Base-by-base conservation (phyloP, 176 grass and related monocot species). In the Lolium perenne region DNA sequence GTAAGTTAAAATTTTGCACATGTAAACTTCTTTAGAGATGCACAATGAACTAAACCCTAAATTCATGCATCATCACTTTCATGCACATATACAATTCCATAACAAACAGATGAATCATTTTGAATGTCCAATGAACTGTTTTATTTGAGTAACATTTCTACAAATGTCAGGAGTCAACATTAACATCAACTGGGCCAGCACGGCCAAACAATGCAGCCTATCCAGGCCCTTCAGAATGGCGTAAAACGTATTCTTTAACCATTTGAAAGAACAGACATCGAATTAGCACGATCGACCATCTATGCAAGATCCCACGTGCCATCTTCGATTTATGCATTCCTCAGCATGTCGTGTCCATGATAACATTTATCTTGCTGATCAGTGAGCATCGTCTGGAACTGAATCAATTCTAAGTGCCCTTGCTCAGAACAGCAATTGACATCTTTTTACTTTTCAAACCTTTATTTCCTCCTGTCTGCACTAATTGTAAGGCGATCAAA, bases 401-500 rank as follows among this genome's bases (percentile, higher is more conserved):
- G 38, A 86, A 48, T 76, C 71, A 80, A 76, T 74, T 38, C 50
- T 50, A 60, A 12, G 78, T 54, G 17, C 54, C 55, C 55, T 78
- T 26, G 32, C 76, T 45, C 25, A 17, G 26, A 68, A 72, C 51
- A 90, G 81, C 66, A 63, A 69, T 46, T 86, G 77, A 18, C 8
- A 80, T 61, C 50, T 32, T 84, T 84, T 70, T 55, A 71, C 85
- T 80, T 85, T 70, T 80, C 29, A 13, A 32, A 64, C 47, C 48
- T 83, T 89, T 60, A 97, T 90, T 89, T 97, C 85, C 88, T 94
- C 87, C 87, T 92, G 61, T 93, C 91, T 8, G 88, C 88, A 20
- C 91, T 93, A 76, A 97, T 94, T 78, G 94, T 88, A 77, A 97
- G 94, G 64, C 90, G 85, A 74, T 94, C 94, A 43, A 97, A 91